Evolutionary conservation across 23 red algal genomes (phyloP).

Genomic region (Gracilariopsis chorda): DNA sequence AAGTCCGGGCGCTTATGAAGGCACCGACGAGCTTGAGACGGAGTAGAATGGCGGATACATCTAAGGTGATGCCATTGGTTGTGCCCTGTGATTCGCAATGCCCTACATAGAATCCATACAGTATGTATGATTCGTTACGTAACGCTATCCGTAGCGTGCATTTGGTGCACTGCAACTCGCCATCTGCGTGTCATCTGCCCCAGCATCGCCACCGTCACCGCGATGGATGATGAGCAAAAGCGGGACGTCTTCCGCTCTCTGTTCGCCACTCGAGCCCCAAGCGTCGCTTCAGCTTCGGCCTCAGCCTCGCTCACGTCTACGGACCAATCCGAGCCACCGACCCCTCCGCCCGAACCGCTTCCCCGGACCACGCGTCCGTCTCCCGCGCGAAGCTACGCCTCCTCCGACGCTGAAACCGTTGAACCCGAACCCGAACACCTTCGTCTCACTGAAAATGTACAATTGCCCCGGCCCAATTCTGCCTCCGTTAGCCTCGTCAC

Average conservation of each 20-base stretch:
- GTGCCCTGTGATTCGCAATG: too few relatives aligned
- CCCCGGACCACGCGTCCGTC: not conserved
- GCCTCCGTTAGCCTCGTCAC: not conserved
- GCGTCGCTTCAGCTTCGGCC: not conserved
- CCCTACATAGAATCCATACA: too few relatives aligned
- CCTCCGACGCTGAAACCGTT: conserved; percentile 53
- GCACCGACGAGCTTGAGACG: too few relatives aligned
- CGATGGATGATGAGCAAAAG: conserved; percentile 52
- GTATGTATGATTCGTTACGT: too few relatives aligned
- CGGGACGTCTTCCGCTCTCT: conserved; percentile 26
- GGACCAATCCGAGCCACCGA: not conserved
- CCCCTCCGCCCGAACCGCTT: not conserved
- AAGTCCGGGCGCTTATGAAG: too few relatives aligned
- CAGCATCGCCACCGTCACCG: too few relatives aligned
- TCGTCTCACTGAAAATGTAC: too few relatives aligned
- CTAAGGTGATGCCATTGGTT: too few relatives aligned
- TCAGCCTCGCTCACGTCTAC: conserved; percentile 14
- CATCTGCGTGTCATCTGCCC: too few relatives aligned
- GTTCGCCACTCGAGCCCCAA: not conserved
- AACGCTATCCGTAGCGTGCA: too few relatives aligned
- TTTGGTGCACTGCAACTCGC: too few relatives aligned
- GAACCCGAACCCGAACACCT: conserved; percentile 29
- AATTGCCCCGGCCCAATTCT: not conserved
- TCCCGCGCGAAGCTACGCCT: not conserved
- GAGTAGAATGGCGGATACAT: too few relatives aligned